Evolutionary conservation across 306 rosid species (phyloP).

Genomic region (Psophocarpus tetragonolobus): DNA sequence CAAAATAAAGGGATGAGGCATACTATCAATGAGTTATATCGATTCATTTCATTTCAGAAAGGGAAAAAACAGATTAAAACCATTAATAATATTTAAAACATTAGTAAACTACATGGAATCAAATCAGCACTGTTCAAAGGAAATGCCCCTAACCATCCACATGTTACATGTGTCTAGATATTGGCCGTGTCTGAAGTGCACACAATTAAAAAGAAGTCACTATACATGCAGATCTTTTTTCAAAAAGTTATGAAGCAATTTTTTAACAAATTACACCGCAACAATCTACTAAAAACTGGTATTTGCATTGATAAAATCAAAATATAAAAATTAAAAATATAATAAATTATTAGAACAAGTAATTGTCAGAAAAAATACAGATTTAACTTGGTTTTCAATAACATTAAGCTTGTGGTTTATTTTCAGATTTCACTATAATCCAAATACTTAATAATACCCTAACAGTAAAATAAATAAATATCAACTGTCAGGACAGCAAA

Average conservation of each 20-base stretch:
- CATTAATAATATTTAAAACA: background rate
- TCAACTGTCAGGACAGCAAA: conserved; percentile 2
- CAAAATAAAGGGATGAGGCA: background rate
- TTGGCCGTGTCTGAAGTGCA: background rate
- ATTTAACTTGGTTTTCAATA: background rate
- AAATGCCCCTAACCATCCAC: background rate
- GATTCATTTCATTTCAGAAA: background rate
- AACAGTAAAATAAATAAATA: background rate
- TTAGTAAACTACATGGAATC: background rate
- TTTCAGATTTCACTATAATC: background rate
- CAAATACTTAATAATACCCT: background rate
- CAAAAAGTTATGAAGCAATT: background rate
- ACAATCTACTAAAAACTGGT: background rate
- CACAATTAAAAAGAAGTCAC: background rate
- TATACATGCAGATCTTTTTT: background rate
- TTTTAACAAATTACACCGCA: background rate
- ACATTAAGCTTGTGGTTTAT: background rate
- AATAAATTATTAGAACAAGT: background rate
- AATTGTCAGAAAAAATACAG: background rate
- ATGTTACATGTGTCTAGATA: background rate
- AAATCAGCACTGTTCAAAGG: background rate
- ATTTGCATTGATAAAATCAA: background rate
- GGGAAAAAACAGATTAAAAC: background rate
- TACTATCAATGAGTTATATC: background rate
- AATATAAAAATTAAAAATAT: background rate